These are phyloP conservation scores for Thozetella sp. DNA, from an alignment of 495 filamentous ascomycete genomes.

Conservation along the genomic window DNA sequence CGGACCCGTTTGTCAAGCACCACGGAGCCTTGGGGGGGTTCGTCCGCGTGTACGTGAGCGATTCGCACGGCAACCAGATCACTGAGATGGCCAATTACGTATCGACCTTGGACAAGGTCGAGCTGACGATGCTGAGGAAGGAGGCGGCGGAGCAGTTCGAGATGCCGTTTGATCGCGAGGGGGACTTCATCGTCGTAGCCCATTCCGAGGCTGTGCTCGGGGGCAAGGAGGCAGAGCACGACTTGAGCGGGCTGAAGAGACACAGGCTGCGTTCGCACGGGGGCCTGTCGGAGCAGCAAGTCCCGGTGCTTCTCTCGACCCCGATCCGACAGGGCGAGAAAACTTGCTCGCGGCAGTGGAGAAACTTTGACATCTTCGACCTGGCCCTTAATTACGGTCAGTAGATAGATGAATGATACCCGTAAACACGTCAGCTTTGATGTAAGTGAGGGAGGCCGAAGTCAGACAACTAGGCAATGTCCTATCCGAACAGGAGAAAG, in stretches of 20 bases:
- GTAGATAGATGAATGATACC: too few species aligned
- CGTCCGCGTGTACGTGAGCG: slow-evolving; percentile 32
- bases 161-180: slow-evolving; percentile 35
- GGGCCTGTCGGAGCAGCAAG: slow-evolving; percentile 29
- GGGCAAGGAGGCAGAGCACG: slow-evolving; percentile 25
- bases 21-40: slow-evolving; percentile 37
- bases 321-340: slow-evolving; percentile 2
- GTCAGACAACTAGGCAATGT: too few species aligned
- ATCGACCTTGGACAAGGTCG: slow-evolving; percentile 9
- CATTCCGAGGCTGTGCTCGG: slow-evolving; percentile 29
- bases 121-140: slow-evolving; percentile 21
- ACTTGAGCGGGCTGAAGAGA: slow-evolving; percentile 24
- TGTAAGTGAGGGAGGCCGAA: too few species aligned
- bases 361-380: slow-evolving; percentile 36
- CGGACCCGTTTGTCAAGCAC: slow-evolving; percentile 36
- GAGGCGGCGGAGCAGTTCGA: slow-evolving; percentile 29
- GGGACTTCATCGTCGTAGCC: slow-evolving; percentile 32
- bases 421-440: too few species aligned
- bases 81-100: slow-evolving; percentile 11
- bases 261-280: slow-evolving; percentile 35
- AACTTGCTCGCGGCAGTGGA: slow-evolving; percentile 15
- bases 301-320: slow-evolving; percentile 30
- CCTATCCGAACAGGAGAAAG: too few species aligned
- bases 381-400: slow-evolving; percentile 23
- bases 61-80: slow-evolving; percentile 9